Percentiles rank a stretch among this genome's conserved stretches.
Evolutionary conservation across 192 early-diverging fungal genomes (phyloP).

Genomic region (Dimargaris cristalligena): DNA sequence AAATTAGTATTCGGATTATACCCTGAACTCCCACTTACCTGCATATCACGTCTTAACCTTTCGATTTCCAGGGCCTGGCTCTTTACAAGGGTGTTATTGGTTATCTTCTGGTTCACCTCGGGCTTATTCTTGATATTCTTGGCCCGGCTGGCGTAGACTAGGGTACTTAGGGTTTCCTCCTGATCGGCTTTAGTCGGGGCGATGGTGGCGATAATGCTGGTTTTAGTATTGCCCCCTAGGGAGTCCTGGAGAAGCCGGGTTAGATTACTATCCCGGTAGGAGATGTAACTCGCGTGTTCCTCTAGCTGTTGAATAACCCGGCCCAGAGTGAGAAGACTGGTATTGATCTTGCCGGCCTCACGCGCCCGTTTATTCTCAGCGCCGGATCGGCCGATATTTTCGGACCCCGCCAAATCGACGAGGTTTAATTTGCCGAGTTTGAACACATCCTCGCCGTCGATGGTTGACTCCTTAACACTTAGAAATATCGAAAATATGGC

Average conservation of each 20-base stretch:
- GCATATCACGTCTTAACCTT: too few relatives aligned
- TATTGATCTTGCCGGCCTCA: constrained; percentile 86
- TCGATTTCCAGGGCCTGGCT: too few relatives aligned
- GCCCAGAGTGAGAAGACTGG: constrained; percentile 52
- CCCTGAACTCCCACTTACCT: too few relatives aligned
- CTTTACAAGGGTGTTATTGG: constrained; percentile 61
- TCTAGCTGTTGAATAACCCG: constrained; percentile 52
- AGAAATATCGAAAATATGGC: constrained; percentile 83
- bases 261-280: constrained; percentile 74
- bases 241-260: constrained; percentile 86
- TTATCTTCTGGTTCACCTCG: constrained; percentile 59
- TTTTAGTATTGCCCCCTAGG: constrained; percentile 73
- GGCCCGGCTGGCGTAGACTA: constrained; percentile 63
- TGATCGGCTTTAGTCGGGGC: constrained; percentile 49
- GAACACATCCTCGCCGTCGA: constrained; percentile 72
- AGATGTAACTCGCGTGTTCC: constrained; percentile 40
- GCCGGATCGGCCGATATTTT: constrained; percentile 81
- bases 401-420: constrained; percentile 90
- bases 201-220: constrained; percentile 90
- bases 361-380: constrained; percentile 63
- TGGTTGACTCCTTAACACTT: constrained; percentile 63
- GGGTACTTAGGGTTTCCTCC: constrained; percentile 56
- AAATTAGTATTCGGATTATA: too few relatives aligned
- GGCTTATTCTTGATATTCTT: constrained; percentile 66
- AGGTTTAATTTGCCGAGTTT: constrained; percentile 91